Evolutionary conservation across 2,329 filamentous ascomycete genomes (phyloP), one percentile per base, ranked within the genome.

Genomic region (Spiromastix sp.): DNA sequence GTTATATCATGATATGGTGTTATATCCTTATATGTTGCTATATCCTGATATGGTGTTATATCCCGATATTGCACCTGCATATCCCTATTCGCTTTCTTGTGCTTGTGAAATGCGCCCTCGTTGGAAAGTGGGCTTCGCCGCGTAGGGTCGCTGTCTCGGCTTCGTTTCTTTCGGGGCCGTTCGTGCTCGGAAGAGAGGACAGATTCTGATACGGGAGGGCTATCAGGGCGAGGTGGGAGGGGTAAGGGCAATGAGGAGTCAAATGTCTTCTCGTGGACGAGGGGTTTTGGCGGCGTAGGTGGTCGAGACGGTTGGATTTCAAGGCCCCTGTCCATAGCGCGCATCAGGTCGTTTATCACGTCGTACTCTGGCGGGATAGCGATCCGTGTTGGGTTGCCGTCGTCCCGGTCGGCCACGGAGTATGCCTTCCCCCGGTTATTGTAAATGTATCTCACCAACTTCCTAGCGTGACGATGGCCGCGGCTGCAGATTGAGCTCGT

Each of bases 291-390:
- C 25, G 29, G 41, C 30, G 2, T 43, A 38, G 15, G 32, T 32
- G 5, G 40, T 30, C n/a, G 21, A 24, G 2, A 18, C 30, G 15
- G 3, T 32, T 31, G 34, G 12, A 32, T 32, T 12, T 38, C 27
- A 15, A 67, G 43, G 4, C 64, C 64, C 9, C 56, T 50, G 35
- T 65, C 62, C 16, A 67, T 48, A 2, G 64, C 64, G 5, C 56
- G 53, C 7, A 68, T 50, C 11, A 69, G 50, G 12, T 48, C 50
- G 11, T 52, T 52, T 28, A 61, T 53, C 5, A 53, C 51, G 5
- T 43, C 42, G 39, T 48, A 60, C 26, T 54, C 48, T 5, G 48
- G 44, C 5, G 65, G 64, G 19, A 68, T 57, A 42, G 61, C 58
- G 39, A 69, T 52, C 15, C 64, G 51, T 3, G 56, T 58, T 2